Conservation (phyloP, 2,329 filamentous ascomycete species). For the Neoscytalidium dimidiatum region DNA sequence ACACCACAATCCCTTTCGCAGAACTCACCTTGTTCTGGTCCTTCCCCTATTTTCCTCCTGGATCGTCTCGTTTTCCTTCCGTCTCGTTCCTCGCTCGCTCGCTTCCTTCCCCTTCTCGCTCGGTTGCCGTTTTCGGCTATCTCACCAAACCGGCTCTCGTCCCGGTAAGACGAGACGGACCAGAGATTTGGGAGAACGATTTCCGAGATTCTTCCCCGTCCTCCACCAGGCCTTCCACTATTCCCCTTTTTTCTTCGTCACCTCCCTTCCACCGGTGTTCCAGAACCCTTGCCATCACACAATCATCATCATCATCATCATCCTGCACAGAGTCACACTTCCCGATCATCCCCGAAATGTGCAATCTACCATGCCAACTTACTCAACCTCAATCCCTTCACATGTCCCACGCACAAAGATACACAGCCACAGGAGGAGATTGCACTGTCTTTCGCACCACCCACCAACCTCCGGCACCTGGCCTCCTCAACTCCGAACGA, state of each 20-base stretch:
- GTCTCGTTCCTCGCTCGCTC: slow-evolving; percentile 9
- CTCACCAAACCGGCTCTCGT: neutral
- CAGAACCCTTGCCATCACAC: slow-evolving; percentile 10
- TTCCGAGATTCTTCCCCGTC: slow-evolving; percentile 6
- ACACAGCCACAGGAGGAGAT: slow-evolving; percentile 18
- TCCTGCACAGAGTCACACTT: neutral
- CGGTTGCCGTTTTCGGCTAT: slow-evolving; percentile 12
- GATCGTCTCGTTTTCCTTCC: slow-evolving; percentile 3
- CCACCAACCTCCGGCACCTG: neutral
- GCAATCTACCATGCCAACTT: slow-evolving; percentile 12
- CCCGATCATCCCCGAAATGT: slow-evolving; percentile 10
- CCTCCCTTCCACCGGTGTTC: neutral
- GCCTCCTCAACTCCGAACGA: too few species aligned
- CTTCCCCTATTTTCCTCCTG: slow-evolving; percentile 5
- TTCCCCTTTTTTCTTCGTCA: neutral
- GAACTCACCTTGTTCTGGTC: neutral
- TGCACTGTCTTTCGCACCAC: neutral
- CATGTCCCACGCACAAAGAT: neutral
- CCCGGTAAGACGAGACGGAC: neutral
- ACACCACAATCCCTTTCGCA: neutral
- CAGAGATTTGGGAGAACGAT: neutral
- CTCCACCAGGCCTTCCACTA: neutral
- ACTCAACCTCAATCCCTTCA: neutral
- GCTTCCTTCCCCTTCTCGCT: slow-evolving; percentile 13
- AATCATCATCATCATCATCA: neutral